phyloP scores from a whole-genome alignment of 176 grass and related monocot genomes.

The Alopecurus myosuroides region DNA sequence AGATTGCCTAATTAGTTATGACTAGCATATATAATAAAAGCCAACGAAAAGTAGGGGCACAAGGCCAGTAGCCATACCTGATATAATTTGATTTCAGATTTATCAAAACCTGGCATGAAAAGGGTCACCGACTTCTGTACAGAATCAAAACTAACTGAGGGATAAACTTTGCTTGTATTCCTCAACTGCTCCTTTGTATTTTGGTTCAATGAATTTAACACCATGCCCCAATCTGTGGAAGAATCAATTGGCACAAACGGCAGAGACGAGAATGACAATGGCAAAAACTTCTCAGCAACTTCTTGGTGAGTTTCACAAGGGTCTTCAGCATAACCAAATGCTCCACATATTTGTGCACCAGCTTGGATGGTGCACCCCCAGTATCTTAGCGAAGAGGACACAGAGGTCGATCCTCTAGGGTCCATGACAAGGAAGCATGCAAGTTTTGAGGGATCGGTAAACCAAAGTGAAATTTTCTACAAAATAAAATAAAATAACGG shows the following conservation, averaged over 20 bases:
- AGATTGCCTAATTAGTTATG: neutral
- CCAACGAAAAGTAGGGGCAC: neutral
- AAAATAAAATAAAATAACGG: too few species aligned
- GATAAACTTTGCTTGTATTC: slow-evolving; percentile 14
- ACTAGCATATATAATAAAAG: neutral
- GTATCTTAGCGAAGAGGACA: slow-evolving; percentile 67
- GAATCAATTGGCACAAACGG: slow-evolving; percentile 47
- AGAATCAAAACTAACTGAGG: slow-evolving; percentile 75
- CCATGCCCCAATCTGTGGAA: slow-evolving; percentile 34
- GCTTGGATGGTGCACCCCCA: slow-evolving; percentile 98
- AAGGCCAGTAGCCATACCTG: slow-evolving; percentile 44
- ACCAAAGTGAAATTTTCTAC: slow-evolving; percentile 54
- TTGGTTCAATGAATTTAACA: slow-evolving; percentile 38
- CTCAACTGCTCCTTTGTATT: slow-evolving; percentile 52
- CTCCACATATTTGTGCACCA: slow-evolving; percentile 65
- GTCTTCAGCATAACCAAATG: slow-evolving; percentile 66
- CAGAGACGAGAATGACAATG: slow-evolving; percentile 59
- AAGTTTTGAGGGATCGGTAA: slow-evolving; percentile 69
- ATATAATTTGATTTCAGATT: slow-evolving; percentile 87
- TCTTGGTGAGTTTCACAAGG: slow-evolving; percentile 41
- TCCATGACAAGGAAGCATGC: slow-evolving; percentile 87
- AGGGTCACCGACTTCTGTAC: slow-evolving; percentile 62
- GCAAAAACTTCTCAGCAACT: slow-evolving; percentile 55
- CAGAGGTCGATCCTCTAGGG: slow-evolving; percentile 32
- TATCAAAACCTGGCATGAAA: slow-evolving; percentile 94